phyloP scores from a whole-genome alignment of 1,284 basidiomycete species.

The Cryptococcus floricola region DNA sequence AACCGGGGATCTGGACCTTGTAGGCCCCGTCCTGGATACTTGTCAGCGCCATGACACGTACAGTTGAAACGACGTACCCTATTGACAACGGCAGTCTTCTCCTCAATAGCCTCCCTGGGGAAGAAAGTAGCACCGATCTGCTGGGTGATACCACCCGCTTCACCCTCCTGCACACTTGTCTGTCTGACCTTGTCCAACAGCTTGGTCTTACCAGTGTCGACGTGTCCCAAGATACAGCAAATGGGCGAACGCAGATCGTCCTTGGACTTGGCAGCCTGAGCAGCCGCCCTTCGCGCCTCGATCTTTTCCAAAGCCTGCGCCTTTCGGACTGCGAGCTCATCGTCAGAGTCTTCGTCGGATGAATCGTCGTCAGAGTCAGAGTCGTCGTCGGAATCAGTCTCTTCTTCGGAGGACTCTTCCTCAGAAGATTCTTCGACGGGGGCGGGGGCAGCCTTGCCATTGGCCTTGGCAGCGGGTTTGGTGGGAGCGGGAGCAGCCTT shows the following conservation, averaged over 20 bases:
- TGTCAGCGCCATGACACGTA: neutral
- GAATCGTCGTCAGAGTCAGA: constrained; percentile 49
- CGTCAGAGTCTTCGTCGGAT: constrained; percentile 51
- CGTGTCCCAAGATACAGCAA: constrained; percentile 98
- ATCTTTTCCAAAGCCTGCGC: constrained; percentile 77
- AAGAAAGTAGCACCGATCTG: constrained; percentile 99
- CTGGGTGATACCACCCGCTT: constrained; percentile 99
- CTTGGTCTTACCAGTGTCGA: constrained; percentile 99
- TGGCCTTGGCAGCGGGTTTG: constrained; percentile 35
- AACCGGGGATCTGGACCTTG: constrained; percentile 95
- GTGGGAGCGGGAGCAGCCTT: constrained; percentile 12
- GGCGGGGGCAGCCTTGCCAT: constrained; percentile 28
- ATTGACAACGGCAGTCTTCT: constrained; percentile 89
- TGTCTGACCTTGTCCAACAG: constrained; percentile 98
- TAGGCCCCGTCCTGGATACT: constrained; percentile 64
- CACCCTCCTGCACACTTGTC: constrained; percentile 99
- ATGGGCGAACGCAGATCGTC: constrained; percentile 94
- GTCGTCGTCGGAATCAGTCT: constrained; percentile 29
- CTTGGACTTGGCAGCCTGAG: constrained; percentile 79
- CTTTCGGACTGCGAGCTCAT: constrained; percentile 69
- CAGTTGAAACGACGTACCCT: constrained; percentile 53
- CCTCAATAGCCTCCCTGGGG: constrained; percentile 91
- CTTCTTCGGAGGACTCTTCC: constrained; percentile 24
- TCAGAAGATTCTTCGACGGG: constrained; percentile 21
- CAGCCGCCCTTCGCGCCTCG: constrained; percentile 77